Evolutionary conservation across 2,329 filamentous ascomycete genomes (phyloP).

Genomic region (Chaetomiaceae sp.): DNA sequence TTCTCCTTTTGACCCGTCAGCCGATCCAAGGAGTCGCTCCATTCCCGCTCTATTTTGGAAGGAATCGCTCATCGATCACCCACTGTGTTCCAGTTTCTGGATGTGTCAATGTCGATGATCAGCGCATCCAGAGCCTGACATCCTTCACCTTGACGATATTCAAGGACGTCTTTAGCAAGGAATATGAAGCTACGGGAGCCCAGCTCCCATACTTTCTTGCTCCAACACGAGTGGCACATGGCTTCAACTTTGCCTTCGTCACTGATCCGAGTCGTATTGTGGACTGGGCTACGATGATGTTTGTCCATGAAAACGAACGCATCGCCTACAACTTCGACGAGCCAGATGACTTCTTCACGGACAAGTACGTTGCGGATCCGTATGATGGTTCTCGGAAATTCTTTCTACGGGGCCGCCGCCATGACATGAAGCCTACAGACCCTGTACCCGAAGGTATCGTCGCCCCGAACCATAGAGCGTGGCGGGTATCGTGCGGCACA

Average conservation of each 20-base stretch:
- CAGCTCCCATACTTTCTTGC: slow-evolving; percentile 81
- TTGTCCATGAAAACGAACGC: slow-evolving; percentile 31
- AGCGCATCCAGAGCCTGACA: slow-evolving; percentile 52
- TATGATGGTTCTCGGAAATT: slow-evolving; percentile 62
- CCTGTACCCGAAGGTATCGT: slow-evolving; percentile 56
- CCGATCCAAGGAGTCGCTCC: slow-evolving; percentile 59
- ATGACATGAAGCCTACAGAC: slow-evolving; percentile 59
- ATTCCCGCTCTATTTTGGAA: slow-evolving; percentile 70
- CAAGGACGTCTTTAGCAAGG: slow-evolving; percentile 83
- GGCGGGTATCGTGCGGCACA: slow-evolving; percentile 33
- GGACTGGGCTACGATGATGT: slow-evolving; percentile 57
- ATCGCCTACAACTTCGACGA: slow-evolving; percentile 35
- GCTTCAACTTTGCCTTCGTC: slow-evolving; percentile 23
- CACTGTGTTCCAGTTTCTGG: slow-evolving; percentile 42
- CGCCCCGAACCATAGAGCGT: slow-evolving; percentile 42
- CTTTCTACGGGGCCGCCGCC: slow-evolving; percentile 49
- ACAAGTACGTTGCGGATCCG: slow-evolving; percentile 55
- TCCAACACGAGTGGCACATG: slow-evolving; percentile 43
- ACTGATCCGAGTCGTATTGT: slow-evolving; percentile 38
- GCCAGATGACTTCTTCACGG: slow-evolving; percentile 46
- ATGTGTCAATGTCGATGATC: slow-evolving; percentile 41
- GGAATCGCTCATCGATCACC: slow-evolving; percentile 56
- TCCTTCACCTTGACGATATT: slow-evolving; percentile 73
- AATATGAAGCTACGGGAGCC: slow-evolving; percentile 58
- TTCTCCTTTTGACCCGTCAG: slow-evolving; percentile 68